A percentile compares a stretch with the other conserved stretches of the same genome.
phyloP scores from a whole-genome alignment of 2,329 filamentous ascomycete genomes.

The Dactylellina parvicollis region DNA sequence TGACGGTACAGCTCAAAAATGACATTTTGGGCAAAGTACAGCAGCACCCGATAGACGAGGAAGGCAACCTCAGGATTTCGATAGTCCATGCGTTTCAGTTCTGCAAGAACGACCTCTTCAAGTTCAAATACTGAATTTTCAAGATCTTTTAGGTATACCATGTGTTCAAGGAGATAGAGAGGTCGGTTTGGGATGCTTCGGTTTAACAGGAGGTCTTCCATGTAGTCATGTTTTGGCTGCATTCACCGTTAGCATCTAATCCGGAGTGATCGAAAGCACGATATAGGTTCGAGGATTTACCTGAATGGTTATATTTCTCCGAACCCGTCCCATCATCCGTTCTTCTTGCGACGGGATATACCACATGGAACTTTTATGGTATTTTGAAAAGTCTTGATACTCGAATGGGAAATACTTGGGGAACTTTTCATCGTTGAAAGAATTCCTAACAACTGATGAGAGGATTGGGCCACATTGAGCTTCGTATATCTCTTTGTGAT shows the following conservation, averaged over 20 bases:
- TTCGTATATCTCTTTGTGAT: slow-evolving; percentile 1
- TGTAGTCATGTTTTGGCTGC: slow-evolving; percentile 9
- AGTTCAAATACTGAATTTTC: slow-evolving; percentile 1
- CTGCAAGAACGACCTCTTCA: not conserved
- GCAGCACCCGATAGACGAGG: not conserved
- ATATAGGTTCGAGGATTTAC: not conserved
- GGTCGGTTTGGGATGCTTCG: slow-evolving; percentile 6
- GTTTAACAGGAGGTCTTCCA: slow-evolving; percentile 1
- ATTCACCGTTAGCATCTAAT: not conserved
- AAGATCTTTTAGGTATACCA: slow-evolving; percentile 8
- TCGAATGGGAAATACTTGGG: slow-evolving; percentile 7
- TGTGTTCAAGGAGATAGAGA: slow-evolving; percentile 1
- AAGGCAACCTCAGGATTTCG: not conserved
- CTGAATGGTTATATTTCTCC: not conserved
- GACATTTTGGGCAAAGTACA: slow-evolving; percentile 16
- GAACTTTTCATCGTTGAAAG: slow-evolving; percentile 6
- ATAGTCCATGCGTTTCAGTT: slow-evolving; percentile 2
- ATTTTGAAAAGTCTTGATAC: slow-evolving; percentile 10
- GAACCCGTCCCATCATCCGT: not conserved
- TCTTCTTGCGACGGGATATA: slow-evolving; percentile 1
- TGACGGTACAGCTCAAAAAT: slow-evolving; percentile 17
- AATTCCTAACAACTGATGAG: slow-evolving; percentile 1
- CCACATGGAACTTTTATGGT: slow-evolving; percentile 20
- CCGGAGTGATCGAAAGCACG: not conserved
- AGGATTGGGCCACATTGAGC: slow-evolving; percentile 8